Evolutionary conservation across 2,329 filamentous ascomycete species (phyloP).

Genomic region (Kalaharituber pfeilii): DNA sequence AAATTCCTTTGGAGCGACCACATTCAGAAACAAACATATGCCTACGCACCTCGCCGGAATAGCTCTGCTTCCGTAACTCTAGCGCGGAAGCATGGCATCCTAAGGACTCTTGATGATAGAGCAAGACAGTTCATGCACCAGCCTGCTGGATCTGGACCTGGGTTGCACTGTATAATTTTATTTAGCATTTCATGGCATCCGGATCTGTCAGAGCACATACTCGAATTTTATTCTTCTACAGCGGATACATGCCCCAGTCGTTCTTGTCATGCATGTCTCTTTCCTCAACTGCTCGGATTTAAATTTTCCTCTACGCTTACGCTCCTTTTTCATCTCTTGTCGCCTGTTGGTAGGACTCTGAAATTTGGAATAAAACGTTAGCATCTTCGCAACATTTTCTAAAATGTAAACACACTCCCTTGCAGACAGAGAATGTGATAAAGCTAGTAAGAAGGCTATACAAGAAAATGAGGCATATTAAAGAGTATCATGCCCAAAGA

Average conservation of each 20-base stretch:
- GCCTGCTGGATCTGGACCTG: constrained; percentile 9
- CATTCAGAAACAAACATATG: neutral
- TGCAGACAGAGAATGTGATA: neutral
- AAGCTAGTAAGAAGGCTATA: neutral
- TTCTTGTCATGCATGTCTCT: constrained; percentile 18
- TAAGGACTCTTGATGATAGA: constrained; percentile 15
- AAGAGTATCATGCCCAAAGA: neutral
- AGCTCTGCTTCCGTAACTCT: constrained; percentile 17
- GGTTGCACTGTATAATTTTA: constrained; percentile 13
- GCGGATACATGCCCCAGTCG: constrained; percentile 16
- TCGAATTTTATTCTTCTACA: constrained; percentile 19
- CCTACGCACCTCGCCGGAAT: constrained; percentile 14
- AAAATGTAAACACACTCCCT: neutral
- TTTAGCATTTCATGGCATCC: neutral
- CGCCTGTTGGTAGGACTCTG: neutral
- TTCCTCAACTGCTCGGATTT: constrained; percentile 12
- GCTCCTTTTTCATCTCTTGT: neutral
- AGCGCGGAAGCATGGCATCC: constrained; percentile 17
- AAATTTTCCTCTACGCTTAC: neutral
- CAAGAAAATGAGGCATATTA: neutral
- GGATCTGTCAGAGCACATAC: constrained; percentile 5
- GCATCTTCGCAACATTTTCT: no score
- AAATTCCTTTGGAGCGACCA: neutral
- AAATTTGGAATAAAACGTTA: no score
- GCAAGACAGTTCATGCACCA: constrained; percentile 19